Evolutionary conservation across 192 early-diverging fungal species (phyloP).

Genomic region (Backusella tarrabulga): DNA sequence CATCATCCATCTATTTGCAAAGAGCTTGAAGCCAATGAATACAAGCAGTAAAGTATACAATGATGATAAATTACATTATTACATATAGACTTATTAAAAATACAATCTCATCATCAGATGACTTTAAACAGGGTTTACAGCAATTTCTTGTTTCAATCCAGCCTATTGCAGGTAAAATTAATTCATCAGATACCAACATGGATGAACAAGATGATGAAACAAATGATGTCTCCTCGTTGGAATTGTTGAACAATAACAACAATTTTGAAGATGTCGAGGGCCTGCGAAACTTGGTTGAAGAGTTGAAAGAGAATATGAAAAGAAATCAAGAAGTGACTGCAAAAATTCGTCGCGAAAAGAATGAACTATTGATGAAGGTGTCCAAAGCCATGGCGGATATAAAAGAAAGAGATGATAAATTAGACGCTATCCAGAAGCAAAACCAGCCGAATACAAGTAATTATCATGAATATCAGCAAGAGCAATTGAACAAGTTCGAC

Average conservation of each 20-base stretch:
- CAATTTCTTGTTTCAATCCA: slow-evolving; percentile 23
- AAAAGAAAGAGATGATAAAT: slow-evolving; percentile 19
- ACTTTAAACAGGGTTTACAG: slow-evolving; percentile 20
- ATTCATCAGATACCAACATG: not conserved
- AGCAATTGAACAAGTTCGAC: not conserved
- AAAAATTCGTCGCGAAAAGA: slow-evolving; percentile 37
- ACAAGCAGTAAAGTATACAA: slow-evolving; percentile 19
- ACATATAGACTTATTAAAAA: not conserved
- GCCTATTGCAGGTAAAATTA: slow-evolving; percentile 37
- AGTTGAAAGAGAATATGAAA: slow-evolving; percentile 19
- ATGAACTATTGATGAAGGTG: slow-evolving; percentile 35
- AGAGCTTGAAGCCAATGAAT: slow-evolving; percentile 12
- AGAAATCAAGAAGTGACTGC: slow-evolving; percentile 20
- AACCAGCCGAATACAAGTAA: not conserved
- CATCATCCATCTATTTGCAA: slow-evolving; percentile 46
- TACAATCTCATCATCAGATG: slow-evolving; percentile 3
- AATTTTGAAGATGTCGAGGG: slow-evolving; percentile 33
- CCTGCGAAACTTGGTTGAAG: slow-evolving; percentile 28
- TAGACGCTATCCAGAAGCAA: slow-evolving; percentile 1
- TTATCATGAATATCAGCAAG: not conserved
- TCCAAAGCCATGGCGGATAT: slow-evolving; percentile 25
- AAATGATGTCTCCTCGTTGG: not conserved
- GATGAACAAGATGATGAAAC: not conserved
- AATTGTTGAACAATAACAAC: not conserved
- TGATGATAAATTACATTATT: not conserved